A percentile compares a stretch with the other conserved stretches of the same genome.
These are phyloP conservation scores for Eucalyptus cladocalyx DNA, from an alignment of 345 rosid genomes.

Conservation along the genomic window DNA sequence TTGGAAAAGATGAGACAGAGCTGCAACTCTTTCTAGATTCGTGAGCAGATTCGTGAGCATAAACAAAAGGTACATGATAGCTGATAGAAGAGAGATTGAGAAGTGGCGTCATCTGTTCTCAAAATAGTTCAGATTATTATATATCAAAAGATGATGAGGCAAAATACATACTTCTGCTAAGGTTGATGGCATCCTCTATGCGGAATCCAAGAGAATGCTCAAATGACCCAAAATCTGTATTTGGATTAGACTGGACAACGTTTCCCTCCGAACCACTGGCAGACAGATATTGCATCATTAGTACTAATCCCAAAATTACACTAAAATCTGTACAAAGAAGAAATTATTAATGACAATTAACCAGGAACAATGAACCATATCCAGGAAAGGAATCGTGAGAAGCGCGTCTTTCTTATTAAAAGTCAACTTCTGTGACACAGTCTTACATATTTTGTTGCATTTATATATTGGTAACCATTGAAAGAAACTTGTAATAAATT, in stretches of 20 bases:
- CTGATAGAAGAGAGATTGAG: neutral
- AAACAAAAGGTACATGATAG: neutral
- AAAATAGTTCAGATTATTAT: neutral
- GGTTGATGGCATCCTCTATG: constrained; percentile 42
- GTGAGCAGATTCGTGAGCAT: neutral
- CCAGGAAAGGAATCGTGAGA: neutral
- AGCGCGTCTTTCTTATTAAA: neutral
- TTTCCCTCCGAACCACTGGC: constrained; percentile 37
- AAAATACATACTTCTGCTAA: constrained; percentile 28
- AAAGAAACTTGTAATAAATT: neutral
- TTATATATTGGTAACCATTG: neutral
- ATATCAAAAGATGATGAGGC: neutral
- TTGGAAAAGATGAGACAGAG: neutral
- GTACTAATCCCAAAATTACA: neutral
- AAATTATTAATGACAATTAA: neutral
- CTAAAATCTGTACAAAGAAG: neutral
- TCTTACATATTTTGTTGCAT: neutral
- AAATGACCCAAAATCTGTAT: constrained; percentile 29
- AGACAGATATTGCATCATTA: neutral
- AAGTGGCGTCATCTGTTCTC: neutral
- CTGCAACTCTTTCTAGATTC: neutral
- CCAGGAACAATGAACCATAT: neutral
- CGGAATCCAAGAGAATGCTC: constrained; percentile 41
- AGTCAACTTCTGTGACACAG: neutral
- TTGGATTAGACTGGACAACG: constrained; percentile 17